Conservation (phyloP, 2,329 filamentous ascomycete genomes). For the Aspergillus sp. region DNA sequence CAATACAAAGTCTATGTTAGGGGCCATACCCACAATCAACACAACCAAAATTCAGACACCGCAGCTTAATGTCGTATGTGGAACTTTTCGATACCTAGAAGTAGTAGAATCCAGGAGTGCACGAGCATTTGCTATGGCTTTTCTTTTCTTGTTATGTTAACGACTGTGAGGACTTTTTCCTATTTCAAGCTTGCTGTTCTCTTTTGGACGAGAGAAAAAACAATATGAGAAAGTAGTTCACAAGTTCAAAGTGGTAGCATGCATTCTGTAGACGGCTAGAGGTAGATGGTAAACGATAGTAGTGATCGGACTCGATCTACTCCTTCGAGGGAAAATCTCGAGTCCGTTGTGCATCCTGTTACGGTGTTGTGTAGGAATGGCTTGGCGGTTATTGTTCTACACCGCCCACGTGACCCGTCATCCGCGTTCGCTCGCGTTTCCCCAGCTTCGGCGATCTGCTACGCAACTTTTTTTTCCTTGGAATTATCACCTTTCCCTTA, state of each 20-base stretch:
- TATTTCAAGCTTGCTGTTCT: slow-evolving; percentile 22
- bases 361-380: too few species aligned
- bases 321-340: too few species aligned
- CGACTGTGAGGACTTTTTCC: slow-evolving; percentile 29
- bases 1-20: slow-evolving; percentile 35
- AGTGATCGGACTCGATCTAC: too few species aligned
- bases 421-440: slow-evolving; percentile 24
- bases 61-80: slow-evolving; percentile 32
- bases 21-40: slow-evolving; percentile 18
- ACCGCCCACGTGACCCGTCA: slow-evolving; percentile 17
- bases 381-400: neutral
- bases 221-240: slow-evolving; percentile 28
- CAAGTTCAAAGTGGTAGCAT: slow-evolving; percentile 5
- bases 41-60: slow-evolving; percentile 28
- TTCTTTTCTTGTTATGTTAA: slow-evolving; percentile 29
- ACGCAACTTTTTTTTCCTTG: slow-evolving; percentile 6
- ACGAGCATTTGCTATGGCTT: slow-evolving; percentile 30
- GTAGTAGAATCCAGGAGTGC: slow-evolving; percentile 31
- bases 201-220: slow-evolving; percentile 32
- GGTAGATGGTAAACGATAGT: too few species aligned
- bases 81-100: slow-evolving; percentile 28
- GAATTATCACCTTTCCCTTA: neutral
- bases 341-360: too few species aligned
- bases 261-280: neutral
- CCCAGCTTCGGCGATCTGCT: slow-evolving; percentile 14